Percentiles rank a stretch among this genome's conserved stretches.
Conservation (phyloP, 2,329 filamentous ascomycete genomes). For the Fusarium sp. region DNA sequence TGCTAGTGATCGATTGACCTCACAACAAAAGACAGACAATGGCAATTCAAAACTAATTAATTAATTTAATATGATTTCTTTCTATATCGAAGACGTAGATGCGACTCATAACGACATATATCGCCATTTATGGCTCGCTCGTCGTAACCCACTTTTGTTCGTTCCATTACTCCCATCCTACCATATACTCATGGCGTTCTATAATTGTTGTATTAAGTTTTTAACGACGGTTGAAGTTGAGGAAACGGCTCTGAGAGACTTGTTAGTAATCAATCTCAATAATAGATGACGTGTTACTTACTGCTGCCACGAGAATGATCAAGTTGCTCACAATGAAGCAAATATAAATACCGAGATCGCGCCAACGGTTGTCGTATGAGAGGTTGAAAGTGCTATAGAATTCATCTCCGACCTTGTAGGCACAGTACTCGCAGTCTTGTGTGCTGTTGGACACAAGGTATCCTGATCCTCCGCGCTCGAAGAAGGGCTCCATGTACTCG, state of each 20-base stretch:
- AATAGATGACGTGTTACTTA: slow-evolving; percentile 53
- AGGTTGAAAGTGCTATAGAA: slow-evolving; percentile 79
- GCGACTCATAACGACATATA: background rate
- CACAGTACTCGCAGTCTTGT: slow-evolving; percentile 81
- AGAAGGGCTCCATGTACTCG: slow-evolving; percentile 47
- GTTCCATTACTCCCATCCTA: background rate
- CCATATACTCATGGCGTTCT: background rate
- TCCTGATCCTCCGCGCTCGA: slow-evolving; percentile 70
- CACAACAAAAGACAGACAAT: background rate
- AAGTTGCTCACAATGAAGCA: slow-evolving; percentile 84
- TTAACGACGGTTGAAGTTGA: slow-evolving; percentile 66
- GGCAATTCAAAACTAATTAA: background rate
- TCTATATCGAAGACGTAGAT: background rate
- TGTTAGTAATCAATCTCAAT: slow-evolving; percentile 17
- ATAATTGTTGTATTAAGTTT: background rate
- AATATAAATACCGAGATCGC: slow-evolving; percentile 82
- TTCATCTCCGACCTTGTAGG: slow-evolving; percentile 82
- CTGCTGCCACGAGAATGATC: slow-evolving; percentile 67
- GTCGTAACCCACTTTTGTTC: slow-evolving; percentile 1
- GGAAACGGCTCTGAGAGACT: slow-evolving; percentile 58
- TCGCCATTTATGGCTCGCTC: background rate
- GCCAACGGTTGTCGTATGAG: slow-evolving; percentile 77
- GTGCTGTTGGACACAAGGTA: slow-evolving; percentile 78
- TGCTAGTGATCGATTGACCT: background rate
- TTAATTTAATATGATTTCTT: background rate